phyloP scores from a whole-genome alignment of 1,284 basidiomycete genomes.

The Laetiporus sulphureus region DNA sequence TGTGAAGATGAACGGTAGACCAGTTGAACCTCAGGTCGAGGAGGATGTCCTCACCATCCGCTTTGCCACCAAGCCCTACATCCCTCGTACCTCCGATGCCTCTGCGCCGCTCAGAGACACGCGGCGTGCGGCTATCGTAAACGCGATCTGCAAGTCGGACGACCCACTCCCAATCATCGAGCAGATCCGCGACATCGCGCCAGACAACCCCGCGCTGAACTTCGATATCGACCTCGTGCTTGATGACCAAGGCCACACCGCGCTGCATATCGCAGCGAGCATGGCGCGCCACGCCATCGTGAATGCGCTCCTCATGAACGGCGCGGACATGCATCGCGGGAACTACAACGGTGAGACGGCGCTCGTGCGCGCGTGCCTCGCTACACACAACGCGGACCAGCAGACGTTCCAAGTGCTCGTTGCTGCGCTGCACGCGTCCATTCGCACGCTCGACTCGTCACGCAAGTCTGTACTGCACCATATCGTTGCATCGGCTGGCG shows the following conservation, averaged over 20 bases:
- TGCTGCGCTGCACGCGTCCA: slow-evolving; percentile 56
- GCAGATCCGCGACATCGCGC: slow-evolving; percentile 54
- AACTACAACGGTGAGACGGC: slow-evolving; percentile 95
- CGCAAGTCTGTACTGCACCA: slow-evolving; percentile 93
- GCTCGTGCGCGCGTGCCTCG: slow-evolving; percentile 86
- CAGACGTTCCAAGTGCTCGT: slow-evolving; percentile 73
- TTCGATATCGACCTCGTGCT: slow-evolving; percentile 74
- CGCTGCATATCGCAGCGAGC: slow-evolving; percentile 90
- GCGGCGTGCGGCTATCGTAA: slow-evolving; percentile 52
- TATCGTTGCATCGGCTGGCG: slow-evolving; percentile 84
- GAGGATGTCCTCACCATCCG: slow-evolving; percentile 38
- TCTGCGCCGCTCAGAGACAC: slow-evolving; percentile 54
- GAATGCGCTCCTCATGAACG: slow-evolving; percentile 60
- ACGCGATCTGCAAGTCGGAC: slow-evolving; percentile 60
- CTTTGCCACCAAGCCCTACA: slow-evolving; percentile 61
- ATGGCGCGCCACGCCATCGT: slow-evolving; percentile 69
- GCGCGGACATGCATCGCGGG: slow-evolving; percentile 84
- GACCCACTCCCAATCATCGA: slow-evolving; percentile 58
- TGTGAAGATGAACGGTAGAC: slow-evolving; percentile 17
- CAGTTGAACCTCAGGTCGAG: slow-evolving; percentile 9
- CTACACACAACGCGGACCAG: slow-evolving; percentile 82
- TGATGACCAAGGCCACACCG: slow-evolving; percentile 93
- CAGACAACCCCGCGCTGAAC: slow-evolving; percentile 33
- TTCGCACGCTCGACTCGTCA: slow-evolving; percentile 89
- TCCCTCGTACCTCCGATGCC: slow-evolving; percentile 51